These are phyloP conservation scores for Entonaema liquescens DNA, from an alignment of 495 filamentous ascomycete species.

Conservation along the genomic window DNA sequence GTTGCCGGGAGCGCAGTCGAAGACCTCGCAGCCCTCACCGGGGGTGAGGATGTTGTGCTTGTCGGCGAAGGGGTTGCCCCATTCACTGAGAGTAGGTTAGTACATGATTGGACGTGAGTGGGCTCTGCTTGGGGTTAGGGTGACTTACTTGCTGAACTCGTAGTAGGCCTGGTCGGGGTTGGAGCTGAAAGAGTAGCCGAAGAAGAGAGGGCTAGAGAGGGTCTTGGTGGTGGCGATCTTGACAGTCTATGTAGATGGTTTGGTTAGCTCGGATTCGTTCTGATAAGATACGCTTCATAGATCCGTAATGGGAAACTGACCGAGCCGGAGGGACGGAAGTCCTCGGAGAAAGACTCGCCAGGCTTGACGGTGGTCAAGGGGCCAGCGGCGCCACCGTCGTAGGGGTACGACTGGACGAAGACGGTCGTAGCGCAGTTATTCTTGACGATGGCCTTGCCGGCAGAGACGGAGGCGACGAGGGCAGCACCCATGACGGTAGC, in stretches of 20 bases:
- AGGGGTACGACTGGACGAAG: constrained; percentile 45
- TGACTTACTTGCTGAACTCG: constrained; percentile 38
- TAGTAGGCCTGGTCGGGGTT: constrained; percentile 46
- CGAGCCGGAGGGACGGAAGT: constrained; percentile 41
- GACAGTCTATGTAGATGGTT: constrained; percentile 36
- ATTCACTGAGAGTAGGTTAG: constrained; percentile 28
- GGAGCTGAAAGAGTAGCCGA: constrained; percentile 45
- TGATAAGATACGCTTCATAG: no score
- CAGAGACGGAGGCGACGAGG: constrained; percentile 38
- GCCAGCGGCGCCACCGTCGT: constrained; percentile 38
- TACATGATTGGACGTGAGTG: neutral
- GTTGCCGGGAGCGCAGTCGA: constrained; percentile 39
- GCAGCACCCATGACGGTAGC: constrained; percentile 31
- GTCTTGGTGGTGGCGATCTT: constrained; percentile 51
- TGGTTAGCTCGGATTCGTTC: no score
- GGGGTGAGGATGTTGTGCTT: constrained; percentile 37
- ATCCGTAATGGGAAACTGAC: constrained; percentile 23
- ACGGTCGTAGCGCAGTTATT: constrained; percentile 38
- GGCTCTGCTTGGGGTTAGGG: no score
- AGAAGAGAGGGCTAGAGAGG: constrained; percentile 43
- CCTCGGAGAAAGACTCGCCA: constrained; percentile 36
- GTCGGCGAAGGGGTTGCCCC: constrained; percentile 44
- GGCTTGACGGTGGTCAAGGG: constrained; percentile 30
- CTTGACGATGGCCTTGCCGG: constrained; percentile 40
- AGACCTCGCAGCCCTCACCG: constrained; percentile 37